Base-by-base conservation (phyloP, 2,329 filamentous ascomycete genomes). In the Botryosphaeria dothidea region DNA sequence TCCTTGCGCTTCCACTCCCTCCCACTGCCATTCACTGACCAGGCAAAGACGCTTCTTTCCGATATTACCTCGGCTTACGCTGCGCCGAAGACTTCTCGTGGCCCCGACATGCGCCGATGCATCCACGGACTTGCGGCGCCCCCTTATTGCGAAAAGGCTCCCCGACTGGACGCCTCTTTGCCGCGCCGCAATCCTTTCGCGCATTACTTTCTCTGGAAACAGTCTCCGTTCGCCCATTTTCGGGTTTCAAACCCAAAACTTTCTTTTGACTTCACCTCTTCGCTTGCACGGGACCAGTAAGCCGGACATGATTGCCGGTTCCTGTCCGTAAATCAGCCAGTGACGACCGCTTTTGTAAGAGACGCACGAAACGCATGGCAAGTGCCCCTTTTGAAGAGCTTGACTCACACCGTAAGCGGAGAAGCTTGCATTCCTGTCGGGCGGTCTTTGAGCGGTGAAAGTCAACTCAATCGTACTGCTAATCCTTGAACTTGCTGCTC, bases 191-290 rank as follows among this genome's bases (percentile, higher is more conserved):
- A 34, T 45, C 56, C 56, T 60, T 34, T 25, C 23, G 36, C 15
- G 4, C 7, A n/a, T 41, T 41, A n/a, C 56, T 60, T 36, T 19
- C 27, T 46, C 19, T 17, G 56, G 56, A 31, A 45, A 34, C 5
- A 31, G 17, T 60, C 56, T 36, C 56, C 38, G 27, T 46, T n/a
- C 15, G 9, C 38, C 17, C 7, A 34, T 4, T 46, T 45, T 13
- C n/a, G 21, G 21, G 38, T 45, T 21, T 52, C 17, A 4, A 51
- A 7, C 23, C 36, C 19, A 15, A 27, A 36, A 46, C 56, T 34
- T 60, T 60, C 25, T 60, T 60, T 60, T 17, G 27, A 60, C 56
- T 60, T 31, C 56, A 60, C 23, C n/a, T 11, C 27, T 21, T 41
- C 31, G 9, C 13, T 27, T 23, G 25, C n/a, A 29, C 23, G 8